A percentile compares a stretch with the other conserved stretches of the same genome.
Evolutionary conservation across 768 basidiomycete genomes (phyloP).

Genomic region (Lentinula boryana): DNA sequence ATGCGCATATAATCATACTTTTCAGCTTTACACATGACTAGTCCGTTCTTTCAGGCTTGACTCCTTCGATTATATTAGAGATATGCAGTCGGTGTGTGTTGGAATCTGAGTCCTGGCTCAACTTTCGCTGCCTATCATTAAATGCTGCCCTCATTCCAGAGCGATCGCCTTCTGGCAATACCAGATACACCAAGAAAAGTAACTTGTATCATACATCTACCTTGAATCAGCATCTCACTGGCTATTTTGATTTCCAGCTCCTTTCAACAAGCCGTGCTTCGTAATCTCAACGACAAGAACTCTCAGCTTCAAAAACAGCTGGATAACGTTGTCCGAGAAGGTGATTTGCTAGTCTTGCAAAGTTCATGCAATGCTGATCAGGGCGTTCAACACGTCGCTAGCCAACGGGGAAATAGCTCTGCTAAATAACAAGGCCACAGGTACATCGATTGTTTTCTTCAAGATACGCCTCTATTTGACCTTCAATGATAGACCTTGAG

Average conservation of each 20-base stretch:
- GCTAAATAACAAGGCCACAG: constrained; percentile 61
- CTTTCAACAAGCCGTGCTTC: constrained; percentile 79
- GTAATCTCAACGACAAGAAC: constrained; percentile 78
- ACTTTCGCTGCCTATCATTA: neutral
- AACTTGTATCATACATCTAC: constrained; percentile 9
- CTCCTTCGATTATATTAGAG: constrained; percentile 70
- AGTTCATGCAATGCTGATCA: neutral
- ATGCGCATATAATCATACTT: constrained; percentile 27
- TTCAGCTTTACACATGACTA: constrained; percentile 20
- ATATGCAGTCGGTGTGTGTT: constrained; percentile 65
- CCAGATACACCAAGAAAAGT: constrained; percentile 85
- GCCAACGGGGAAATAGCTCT: constrained; percentile 75
- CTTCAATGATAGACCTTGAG: constrained; percentile 52
- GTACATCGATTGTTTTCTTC: constrained; percentile 26
- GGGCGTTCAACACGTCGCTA: constrained; percentile 18
- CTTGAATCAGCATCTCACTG: neutral
- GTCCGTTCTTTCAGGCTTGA: constrained; percentile 82
- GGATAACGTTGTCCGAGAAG: constrained; percentile 82
- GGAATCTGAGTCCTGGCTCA: neutral
- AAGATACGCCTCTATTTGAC: constrained; percentile 1
- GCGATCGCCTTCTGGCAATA: constrained; percentile 91
- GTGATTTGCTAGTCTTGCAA: constrained; percentile 25
- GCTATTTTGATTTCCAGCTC: constrained; percentile 36
- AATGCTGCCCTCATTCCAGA: constrained; percentile 24
- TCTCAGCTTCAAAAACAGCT: constrained; percentile 80